Conservation (phyloP, 1,284 basidiomycete species). For the Melampsora americana region DNA sequence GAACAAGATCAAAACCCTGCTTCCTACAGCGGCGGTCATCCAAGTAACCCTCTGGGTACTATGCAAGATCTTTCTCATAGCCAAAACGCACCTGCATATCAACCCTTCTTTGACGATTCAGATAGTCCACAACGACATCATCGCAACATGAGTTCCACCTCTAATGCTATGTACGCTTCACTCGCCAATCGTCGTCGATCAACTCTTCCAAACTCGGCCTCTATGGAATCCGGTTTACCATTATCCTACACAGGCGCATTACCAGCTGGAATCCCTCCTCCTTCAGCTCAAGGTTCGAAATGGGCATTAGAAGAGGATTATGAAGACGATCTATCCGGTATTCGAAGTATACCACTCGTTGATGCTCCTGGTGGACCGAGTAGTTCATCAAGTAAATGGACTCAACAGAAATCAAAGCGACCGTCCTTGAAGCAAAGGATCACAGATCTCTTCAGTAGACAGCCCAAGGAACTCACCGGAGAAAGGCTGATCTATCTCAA, state of each 20-base stretch:
- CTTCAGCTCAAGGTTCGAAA: conserved; percentile 1
- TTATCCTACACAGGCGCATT: not conserved
- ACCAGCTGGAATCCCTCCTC: conserved; percentile 3
- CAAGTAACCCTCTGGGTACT: conserved; percentile 36
- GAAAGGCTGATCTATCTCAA: conserved; percentile 42
- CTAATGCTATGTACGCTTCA: not conserved
- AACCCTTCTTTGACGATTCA: not conserved
- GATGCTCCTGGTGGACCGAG: conserved; percentile 15
- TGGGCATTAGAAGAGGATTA: conserved; percentile 11
- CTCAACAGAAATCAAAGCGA: not conserved
- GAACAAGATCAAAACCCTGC: conserved; percentile 40
- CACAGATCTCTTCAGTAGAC: conserved; percentile 7
- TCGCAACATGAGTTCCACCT: not conserved
- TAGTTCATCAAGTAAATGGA: conserved; percentile 7
- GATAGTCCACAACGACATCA: not conserved
- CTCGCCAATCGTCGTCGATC: not conserved
- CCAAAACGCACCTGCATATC: not conserved
- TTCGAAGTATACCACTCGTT: conserved; percentile 40
- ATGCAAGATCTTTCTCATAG: conserved; percentile 14
- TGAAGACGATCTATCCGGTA: conserved; percentile 27
- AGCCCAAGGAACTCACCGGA: conserved; percentile 41
- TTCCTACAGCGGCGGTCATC: conserved; percentile 26
- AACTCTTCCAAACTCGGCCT: not conserved
- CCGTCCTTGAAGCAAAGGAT: not conserved
- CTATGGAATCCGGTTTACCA: not conserved